Evolutionary conservation across 2,329 filamentous ascomycete species (phyloP), one percentile per base, ranked within the genome.

Genomic region (Dactylellina drechsleri): DNA sequence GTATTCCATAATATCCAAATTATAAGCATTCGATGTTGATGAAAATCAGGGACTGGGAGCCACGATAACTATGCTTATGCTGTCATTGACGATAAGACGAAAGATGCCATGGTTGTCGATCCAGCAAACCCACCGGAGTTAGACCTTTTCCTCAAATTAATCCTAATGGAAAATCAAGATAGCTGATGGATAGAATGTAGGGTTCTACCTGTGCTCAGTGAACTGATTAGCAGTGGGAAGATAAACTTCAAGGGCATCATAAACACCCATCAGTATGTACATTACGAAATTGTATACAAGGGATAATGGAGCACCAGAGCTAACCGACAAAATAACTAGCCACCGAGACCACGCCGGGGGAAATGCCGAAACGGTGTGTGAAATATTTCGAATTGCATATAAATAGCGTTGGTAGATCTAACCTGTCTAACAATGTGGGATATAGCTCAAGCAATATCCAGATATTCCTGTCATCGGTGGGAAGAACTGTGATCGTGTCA

Each of bases 331-430:
- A 49, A 47, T 36, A 16, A n/a, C n/a, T 28, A 97, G 93, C 81
- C 95, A 99, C 81, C 90, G 90, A 85, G 95, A 99, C 78, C 95
- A 99, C 82, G 90, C 95, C 0, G 95, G 95, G 77, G 95, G 95
- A 7, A 99, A 99, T 82, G 86, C 87, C 68, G 89, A 93, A 79
- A 86, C 97, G 77, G 92, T 93, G 83, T 80, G 84, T 78, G 20
- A 4, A 23, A n/a, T 50, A 10, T 20, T n/a, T 28, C 1, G 8
- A 50, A 20, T 41, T 26, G 15, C 41, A 2, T 31, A 18, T 20
- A 20, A 5, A 28, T 13, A 10, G 28, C 43, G 13, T 3, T 1
- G 13, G 31, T 4, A n/a, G 15, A 16, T 1, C 15, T 47, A 59
- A 49, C 36, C 5, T 16, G 8, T 20, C 12, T 43, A 20, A 41